Evolutionary conservation across 148 eudicot species (phyloP).

Genomic region (Rhododendron molle): DNA sequence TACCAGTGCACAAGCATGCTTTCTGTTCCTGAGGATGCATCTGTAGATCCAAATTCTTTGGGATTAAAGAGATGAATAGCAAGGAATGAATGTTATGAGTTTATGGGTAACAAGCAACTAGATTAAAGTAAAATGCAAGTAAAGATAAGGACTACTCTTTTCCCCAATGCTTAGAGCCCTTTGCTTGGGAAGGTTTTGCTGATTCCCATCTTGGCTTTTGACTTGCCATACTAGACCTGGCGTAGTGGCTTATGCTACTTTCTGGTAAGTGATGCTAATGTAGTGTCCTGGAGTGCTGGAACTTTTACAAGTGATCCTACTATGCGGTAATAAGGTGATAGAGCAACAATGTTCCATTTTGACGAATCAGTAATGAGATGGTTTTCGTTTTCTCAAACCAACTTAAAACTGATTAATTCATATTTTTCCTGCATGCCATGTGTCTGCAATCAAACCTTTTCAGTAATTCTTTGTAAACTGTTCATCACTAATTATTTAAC

Average conservation of each 20-base stretch:
- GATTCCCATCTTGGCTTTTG: conserved; percentile 1
- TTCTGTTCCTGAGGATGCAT: background rate
- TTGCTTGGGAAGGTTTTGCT: background rate
- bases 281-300: background rate
- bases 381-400: background rate
- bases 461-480: background rate
- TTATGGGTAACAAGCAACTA: background rate
- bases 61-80: background rate
- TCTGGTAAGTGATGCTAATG: background rate
- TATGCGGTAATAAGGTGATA: background rate
- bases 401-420: background rate
- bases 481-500: background rate
- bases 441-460: background rate
- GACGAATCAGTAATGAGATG: background rate
- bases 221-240: background rate
- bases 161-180: background rate
- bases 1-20: background rate
- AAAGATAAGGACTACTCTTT: background rate
- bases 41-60: background rate
- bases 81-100: background rate
- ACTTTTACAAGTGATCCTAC: background rate
- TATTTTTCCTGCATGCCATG: background rate
- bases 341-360: background rate
- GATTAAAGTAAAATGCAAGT: background rate
- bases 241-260: background rate